Conservation (phyloP, 1,284 basidiomycete genomes). For the Leccinum subatratum region DNA sequence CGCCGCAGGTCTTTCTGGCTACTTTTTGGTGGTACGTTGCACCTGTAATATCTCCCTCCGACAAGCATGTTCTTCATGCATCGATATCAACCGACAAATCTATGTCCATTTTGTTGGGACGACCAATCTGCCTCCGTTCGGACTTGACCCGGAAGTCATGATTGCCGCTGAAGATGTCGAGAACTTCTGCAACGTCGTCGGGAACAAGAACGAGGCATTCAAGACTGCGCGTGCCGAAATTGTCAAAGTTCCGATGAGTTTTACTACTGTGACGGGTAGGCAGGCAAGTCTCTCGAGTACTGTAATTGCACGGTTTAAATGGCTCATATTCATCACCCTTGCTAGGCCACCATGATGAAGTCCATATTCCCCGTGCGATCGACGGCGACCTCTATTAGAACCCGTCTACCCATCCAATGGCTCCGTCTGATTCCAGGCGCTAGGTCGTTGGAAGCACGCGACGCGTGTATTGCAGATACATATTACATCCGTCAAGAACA, state of each 20-base stretch:
- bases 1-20: constrained; percentile 81
- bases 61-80: neutral
- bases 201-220: constrained; percentile 89
- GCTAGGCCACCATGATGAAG: constrained; percentile 94
- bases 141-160: constrained; percentile 77
- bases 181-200: constrained; percentile 89
- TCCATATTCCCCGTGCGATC: constrained; percentile 89
- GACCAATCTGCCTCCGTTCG: constrained; percentile 74
- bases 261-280: constrained; percentile 97
- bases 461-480: constrained; percentile 75
- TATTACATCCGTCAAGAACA: constrained; percentile 87
- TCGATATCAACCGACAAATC: constrained; percentile 70
- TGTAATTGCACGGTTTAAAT: constrained; percentile 9
- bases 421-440: constrained; percentile 81
- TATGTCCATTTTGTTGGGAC: constrained; percentile 76
- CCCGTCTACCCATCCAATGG: constrained; percentile 97
- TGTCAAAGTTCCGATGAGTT: constrained; percentile 94
- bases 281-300: constrained; percentile 53
- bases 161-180: constrained; percentile 78
- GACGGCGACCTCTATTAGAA: constrained; percentile 92
- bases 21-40: constrained; percentile 66
- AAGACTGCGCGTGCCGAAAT: constrained; percentile 68
- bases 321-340: constrained; percentile 14
- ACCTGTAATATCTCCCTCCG: constrained; percentile 9
- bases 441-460: constrained; percentile 75